These are phyloP conservation scores for Phytophthora boehmeriae DNA, from an alignment of 352 stramenopile genomes.

Conservation along the genomic window DNA sequence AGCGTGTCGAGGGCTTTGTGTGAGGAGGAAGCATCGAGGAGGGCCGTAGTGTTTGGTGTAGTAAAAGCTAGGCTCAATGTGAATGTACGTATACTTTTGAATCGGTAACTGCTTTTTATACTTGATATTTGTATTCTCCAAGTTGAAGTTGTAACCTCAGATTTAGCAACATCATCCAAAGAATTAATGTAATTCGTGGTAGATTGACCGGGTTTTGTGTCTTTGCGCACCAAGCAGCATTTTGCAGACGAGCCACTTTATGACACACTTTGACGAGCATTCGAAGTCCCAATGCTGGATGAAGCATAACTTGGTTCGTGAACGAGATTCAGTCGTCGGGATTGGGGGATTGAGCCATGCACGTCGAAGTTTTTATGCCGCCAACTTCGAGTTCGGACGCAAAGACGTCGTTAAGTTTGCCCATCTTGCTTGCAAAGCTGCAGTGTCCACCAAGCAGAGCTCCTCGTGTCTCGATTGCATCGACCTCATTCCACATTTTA, in stretches of 20 bases:
- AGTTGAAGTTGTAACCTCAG: slow-evolving; percentile 14
- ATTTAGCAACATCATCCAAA: slow-evolving; percentile 1
- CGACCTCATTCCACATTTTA: slow-evolving; percentile 29
- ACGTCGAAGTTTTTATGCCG: slow-evolving; percentile 27
- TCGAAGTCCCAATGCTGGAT: too few species aligned
- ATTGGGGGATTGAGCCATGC: slow-evolving; percentile 12
- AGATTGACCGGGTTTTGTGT: too few species aligned
- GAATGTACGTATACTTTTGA: slow-evolving; percentile 12
- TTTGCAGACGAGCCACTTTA: too few species aligned
- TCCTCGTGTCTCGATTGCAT: background rate
- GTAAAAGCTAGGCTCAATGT: slow-evolving; percentile 25
- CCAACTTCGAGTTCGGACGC: slow-evolving; percentile 13
- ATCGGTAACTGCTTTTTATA: slow-evolving; percentile 12
- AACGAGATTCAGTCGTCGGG: too few species aligned
- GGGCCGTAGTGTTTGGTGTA: slow-evolving; percentile 27
- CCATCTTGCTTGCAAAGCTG: slow-evolving; percentile 25
- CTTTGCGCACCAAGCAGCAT: too few species aligned
- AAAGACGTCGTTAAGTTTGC: slow-evolving; percentile 25
- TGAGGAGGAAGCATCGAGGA: slow-evolving; percentile 14
- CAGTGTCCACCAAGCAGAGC: slow-evolving; percentile 1
- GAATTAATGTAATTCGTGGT: background rate
- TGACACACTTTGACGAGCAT: too few species aligned
- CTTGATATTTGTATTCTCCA: slow-evolving; percentile 16
- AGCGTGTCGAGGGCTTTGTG: slow-evolving; percentile 16
- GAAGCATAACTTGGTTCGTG: slow-evolving; percentile 3